phyloP scores from a whole-genome alignment of 495 filamentous ascomycete species.

The Friedmanniomyces endolithicus region DNA sequence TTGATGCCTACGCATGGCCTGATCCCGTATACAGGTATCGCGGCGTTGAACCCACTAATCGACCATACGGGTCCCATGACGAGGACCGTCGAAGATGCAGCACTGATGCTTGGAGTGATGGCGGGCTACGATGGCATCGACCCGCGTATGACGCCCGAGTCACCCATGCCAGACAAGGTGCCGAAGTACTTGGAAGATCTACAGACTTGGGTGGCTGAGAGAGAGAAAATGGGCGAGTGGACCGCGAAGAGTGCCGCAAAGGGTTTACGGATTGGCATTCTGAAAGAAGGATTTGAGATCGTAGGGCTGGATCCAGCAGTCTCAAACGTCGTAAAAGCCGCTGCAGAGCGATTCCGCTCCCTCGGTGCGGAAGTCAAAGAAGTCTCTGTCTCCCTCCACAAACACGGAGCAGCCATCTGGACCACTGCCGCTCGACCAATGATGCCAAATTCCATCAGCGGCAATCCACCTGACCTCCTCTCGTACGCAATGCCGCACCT shows the following conservation, averaged over 20 bases:
- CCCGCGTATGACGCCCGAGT: slow-evolving; percentile 20
- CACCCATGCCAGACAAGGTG: slow-evolving; percentile 5
- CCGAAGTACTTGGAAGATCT: slow-evolving; percentile 30
- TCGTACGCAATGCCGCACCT: slow-evolving; percentile 35
- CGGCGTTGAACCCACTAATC: slow-evolving; percentile 27
- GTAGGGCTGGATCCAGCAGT: slow-evolving; percentile 36
- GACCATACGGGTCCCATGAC: slow-evolving; percentile 34
- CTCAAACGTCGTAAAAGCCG: slow-evolving; percentile 31
- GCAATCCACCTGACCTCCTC: slow-evolving; percentile 32
- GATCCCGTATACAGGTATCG: slow-evolving; percentile 28
- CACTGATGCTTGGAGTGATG: slow-evolving; percentile 39
- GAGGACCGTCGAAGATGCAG: slow-evolving; percentile 38
- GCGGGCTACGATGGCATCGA: slow-evolving; percentile 48
- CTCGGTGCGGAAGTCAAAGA: slow-evolving; percentile 42
- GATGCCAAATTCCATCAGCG: slow-evolving; percentile 32
- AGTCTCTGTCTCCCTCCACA: slow-evolving; percentile 42
- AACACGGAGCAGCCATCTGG: slow-evolving; percentile 40
- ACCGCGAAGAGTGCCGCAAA: slow-evolving; percentile 7
- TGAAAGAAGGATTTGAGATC: slow-evolving; percentile 41
- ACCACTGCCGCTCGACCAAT: slow-evolving; percentile 36
- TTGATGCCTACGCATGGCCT: slow-evolving; percentile 32
- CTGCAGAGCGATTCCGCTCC: slow-evolving; percentile 34
- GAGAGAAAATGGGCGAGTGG: slow-evolving; percentile 33
- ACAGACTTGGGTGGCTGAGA: slow-evolving; percentile 21
- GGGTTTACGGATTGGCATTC: slow-evolving; percentile 34